phyloP scores from a whole-genome alignment of 2,329 filamentous ascomycete genomes.

The Dryadomyces quercivorus region DNA sequence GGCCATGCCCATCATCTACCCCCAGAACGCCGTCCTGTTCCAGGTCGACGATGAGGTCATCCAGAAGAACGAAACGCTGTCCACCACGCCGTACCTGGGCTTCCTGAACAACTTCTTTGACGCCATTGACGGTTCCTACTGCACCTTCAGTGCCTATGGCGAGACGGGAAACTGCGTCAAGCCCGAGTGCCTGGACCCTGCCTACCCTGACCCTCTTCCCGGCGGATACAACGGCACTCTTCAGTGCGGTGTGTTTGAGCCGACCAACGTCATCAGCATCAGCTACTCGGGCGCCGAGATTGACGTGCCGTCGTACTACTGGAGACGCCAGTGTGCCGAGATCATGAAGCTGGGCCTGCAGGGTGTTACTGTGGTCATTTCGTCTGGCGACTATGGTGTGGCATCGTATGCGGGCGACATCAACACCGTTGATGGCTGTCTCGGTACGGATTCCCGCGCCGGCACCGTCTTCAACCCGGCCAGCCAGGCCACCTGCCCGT shows the following conservation, averaged over 20 bases:
- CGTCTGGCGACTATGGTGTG: conserved; percentile 35
- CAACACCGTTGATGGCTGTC: conserved; percentile 12
- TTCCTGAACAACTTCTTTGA: conserved; percentile 28
- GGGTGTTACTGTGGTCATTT: conserved; percentile 34
- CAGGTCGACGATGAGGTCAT: conserved; percentile 20
- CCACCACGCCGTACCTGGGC: conserved; percentile 9
- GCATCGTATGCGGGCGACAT: conserved; percentile 21
- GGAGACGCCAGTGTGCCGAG: conserved; percentile 36
- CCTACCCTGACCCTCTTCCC: conserved; percentile 31
- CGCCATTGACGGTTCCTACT: conserved; percentile 38
- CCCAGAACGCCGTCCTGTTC: conserved; percentile 27
- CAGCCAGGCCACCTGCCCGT: conserved; percentile 26
- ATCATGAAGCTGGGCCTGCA: conserved; percentile 40
- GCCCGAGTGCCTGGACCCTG: conserved; percentile 29
- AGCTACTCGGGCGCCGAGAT: conserved; percentile 43
- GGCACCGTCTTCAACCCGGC: conserved; percentile 14
- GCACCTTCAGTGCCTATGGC: conserved; percentile 32
- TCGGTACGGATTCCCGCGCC: conserved; percentile 6
- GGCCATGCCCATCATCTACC: conserved; percentile 36
- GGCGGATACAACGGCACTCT: conserved; percentile 35
- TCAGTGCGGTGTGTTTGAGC: conserved; percentile 25
- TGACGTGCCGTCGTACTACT: conserved; percentile 40
- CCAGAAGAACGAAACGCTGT: conserved; percentile 14
- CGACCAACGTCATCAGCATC: conserved; percentile 44
- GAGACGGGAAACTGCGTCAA: conserved; percentile 29